Percentiles rank a stretch among this genome's conserved stretches.
These are phyloP conservation scores for Bipolaris sorokiniana DNA, from an alignment of 2,329 filamentous ascomycete species.

Conservation along the genomic window DNA sequence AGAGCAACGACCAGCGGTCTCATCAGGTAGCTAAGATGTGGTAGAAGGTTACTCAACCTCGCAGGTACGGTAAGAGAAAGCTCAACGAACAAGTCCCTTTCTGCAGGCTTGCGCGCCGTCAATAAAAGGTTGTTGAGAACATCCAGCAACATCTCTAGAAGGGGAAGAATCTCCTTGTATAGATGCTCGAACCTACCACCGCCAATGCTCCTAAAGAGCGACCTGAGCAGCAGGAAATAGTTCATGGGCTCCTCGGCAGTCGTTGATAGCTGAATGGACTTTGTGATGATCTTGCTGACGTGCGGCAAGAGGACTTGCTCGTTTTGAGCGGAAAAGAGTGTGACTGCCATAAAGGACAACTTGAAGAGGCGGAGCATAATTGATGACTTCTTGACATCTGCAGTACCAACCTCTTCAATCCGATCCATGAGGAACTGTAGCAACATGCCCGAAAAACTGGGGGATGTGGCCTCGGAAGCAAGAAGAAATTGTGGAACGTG, in stretches of 20 bases:
- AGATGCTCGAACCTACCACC: conserved; percentile 96
- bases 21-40: conserved; percentile 97
- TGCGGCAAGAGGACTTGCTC: conserved; percentile 95
- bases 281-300: conserved; percentile 95
- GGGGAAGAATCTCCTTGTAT: conserved; percentile 95
- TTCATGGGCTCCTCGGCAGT: conserved; percentile 98
- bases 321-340: conserved; percentile 91
- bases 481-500: conserved; percentile 98
- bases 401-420: conserved; percentile 91
- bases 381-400: conserved; percentile 89
- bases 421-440: conserved; percentile 96
- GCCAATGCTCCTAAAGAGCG: conserved; percentile 93
- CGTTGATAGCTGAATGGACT: conserved; percentile 94
- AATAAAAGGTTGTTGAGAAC: conserved; percentile 94
- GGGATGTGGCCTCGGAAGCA: conserved; percentile 96
- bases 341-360: conserved; percentile 98
- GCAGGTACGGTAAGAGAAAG: conserved; percentile 95
- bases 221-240: conserved; percentile 92
- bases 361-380: conserved; percentile 96
- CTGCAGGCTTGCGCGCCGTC: conserved; percentile 85
- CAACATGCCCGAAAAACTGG: conserved; percentile 97
- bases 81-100: conserved; percentile 96
- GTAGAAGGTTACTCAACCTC: conserved; percentile 88
- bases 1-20: conserved; percentile 94
- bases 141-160: conserved; percentile 96